Conservation (phyloP, 2,329 filamentous ascomycete genomes). For the Alternaria brassicae region DNA sequence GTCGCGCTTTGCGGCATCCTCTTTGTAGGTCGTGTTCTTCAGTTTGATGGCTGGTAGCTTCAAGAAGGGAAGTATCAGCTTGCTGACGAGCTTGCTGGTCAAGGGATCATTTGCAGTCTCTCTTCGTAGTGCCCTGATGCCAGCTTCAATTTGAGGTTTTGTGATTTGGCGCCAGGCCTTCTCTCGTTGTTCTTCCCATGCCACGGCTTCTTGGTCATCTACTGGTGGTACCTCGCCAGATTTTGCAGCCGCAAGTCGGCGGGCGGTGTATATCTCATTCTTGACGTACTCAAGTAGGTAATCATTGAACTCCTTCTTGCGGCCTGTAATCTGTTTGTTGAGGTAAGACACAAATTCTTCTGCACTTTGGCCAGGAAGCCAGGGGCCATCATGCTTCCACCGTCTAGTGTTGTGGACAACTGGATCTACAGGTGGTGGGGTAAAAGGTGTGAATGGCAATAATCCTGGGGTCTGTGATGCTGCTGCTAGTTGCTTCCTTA, state of each 20-base stretch:
- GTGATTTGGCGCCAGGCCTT: conserved; percentile 39
- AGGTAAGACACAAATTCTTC: conserved; percentile 63
- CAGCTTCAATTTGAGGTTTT: conserved; percentile 30
- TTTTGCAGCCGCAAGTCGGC: conserved; percentile 27
- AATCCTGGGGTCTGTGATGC: conserved; percentile 29
- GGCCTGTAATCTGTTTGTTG: conserved; percentile 50
- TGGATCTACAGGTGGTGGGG: conserved; percentile 30
- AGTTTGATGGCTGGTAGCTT: conserved; percentile 59
- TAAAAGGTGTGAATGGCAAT: conserved; percentile 27
- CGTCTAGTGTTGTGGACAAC: conserved; percentile 45
- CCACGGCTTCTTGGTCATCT: conserved; percentile 34
- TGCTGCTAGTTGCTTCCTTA: conserved; percentile 12
- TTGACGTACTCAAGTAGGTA: conserved; percentile 43
- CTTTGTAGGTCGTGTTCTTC: conserved; percentile 29
- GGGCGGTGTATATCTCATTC: conserved; percentile 42
- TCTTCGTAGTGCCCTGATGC: conserved; percentile 53
- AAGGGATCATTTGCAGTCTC: conserved; percentile 57
- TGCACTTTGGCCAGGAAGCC: conserved; percentile 63
- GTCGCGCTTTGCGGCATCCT: conserved; percentile 40
- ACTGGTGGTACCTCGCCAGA: conserved; percentile 26
- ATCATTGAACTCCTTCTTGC: conserved; percentile 41
- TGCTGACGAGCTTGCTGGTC: conserved; percentile 58
- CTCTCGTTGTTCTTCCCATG: conserved; percentile 26
- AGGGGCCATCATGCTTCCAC: conserved; percentile 67
- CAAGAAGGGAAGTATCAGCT: conserved; percentile 62